phyloP scores from a whole-genome alignment of 805 yeast species.

The Wickerhamiella allomyrinae region DNA sequence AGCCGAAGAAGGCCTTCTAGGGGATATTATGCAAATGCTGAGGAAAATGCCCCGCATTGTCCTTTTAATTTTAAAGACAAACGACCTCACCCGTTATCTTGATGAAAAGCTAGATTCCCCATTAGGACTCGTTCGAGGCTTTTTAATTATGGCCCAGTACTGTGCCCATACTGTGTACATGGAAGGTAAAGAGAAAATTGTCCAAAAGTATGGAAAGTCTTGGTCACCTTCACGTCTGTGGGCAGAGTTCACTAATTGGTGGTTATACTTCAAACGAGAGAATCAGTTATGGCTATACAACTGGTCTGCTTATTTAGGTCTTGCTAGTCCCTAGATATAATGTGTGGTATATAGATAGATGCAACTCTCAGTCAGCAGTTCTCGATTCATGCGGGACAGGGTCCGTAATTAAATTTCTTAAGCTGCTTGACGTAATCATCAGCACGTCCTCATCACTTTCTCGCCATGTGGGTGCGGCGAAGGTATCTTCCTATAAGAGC shows the following conservation, averaged over 20 bases:
- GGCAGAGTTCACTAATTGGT: background rate
- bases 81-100: conserved; percentile 77
- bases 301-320: conserved; percentile 1
- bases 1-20: conserved; percentile 41
- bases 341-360: too few relatives aligned
- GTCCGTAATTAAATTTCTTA: too few relatives aligned
- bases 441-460: too few relatives aligned
- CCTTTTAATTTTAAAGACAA: conserved; percentile 75
- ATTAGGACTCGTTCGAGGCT: conserved; percentile 75
- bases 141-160: conserved; percentile 76
- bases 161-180: conserved; percentile 68
- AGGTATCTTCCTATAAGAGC: conserved; percentile 48
- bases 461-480: conserved; percentile 14
- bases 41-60: conserved; percentile 76
- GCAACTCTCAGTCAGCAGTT: too few relatives aligned
- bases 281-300: background rate
- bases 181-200: conserved; percentile 39
- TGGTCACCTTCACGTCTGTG: conserved; percentile 3
- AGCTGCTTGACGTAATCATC: background rate
- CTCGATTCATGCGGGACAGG: too few relatives aligned
- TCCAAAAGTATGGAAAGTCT: conserved; percentile 7
- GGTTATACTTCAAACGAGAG: background rate
- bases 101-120: conserved; percentile 77
- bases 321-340: too few relatives aligned
- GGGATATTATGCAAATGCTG: conserved; percentile 64